phyloP scores from a whole-genome alignment of 352 stramenopile genomes.

The Saprolegnia diclina region DNA sequence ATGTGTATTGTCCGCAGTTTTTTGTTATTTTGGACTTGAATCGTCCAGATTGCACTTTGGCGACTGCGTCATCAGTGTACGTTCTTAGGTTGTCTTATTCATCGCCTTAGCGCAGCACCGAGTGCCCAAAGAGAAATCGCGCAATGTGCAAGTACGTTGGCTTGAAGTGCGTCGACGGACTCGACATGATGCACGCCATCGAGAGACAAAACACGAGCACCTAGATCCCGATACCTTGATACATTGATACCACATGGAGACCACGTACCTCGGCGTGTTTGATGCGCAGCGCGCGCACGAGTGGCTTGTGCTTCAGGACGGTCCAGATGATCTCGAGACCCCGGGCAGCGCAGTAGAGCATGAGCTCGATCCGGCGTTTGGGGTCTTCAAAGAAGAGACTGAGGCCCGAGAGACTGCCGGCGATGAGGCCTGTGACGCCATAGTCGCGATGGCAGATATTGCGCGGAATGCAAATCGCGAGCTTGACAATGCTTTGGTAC shows the following conservation, averaged over 20 bases:
- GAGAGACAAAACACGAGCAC: constrained; percentile 79
- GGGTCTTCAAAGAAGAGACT: constrained; percentile 72
- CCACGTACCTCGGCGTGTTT: constrained; percentile 41
- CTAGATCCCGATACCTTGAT: constrained; percentile 28
- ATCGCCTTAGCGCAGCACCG: not conserved
- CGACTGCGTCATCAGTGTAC: not conserved
- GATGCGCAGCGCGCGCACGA: constrained; percentile 36
- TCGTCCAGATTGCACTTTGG: not conserved
- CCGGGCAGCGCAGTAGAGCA: constrained; percentile 74
- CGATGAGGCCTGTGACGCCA: constrained; percentile 37
- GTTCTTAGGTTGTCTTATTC: not conserved
- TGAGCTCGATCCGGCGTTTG: constrained; percentile 79
- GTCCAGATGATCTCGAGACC: constrained; percentile 78
- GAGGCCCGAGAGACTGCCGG: constrained; percentile 50
- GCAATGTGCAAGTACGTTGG: constrained; percentile 75
- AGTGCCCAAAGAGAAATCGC: constrained; percentile 74
- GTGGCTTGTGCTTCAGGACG: constrained; percentile 52
- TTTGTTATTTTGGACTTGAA: not conserved
- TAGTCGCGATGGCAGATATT: constrained; percentile 70
- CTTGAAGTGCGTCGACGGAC: constrained; percentile 74
- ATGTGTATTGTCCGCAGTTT: not conserved
- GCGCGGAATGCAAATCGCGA: constrained; percentile 63
- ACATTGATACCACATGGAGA: constrained; percentile 39
- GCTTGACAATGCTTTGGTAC: constrained; percentile 71
- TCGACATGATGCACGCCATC: constrained; percentile 80